A percentile compares a stretch with the other conserved stretches of the same genome.
These are phyloP conservation scores for Fraxinus excelsior DNA, from an alignment of 257 asterid genomes.

Conservation along the genomic window DNA sequence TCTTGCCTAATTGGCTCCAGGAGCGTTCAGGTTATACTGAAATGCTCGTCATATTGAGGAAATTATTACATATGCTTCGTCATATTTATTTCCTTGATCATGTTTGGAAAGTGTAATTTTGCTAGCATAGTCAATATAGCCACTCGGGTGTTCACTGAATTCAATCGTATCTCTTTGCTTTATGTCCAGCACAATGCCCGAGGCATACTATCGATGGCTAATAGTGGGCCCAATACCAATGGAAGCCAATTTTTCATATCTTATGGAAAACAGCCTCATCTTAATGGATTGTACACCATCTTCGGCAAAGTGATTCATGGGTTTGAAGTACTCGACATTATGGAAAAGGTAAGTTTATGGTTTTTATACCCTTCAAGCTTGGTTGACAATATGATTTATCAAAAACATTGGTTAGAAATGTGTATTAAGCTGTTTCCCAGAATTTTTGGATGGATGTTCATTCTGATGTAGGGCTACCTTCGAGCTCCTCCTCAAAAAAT, in stretches of 20 bases:
- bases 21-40: not conserved
- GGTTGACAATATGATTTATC: not conserved
- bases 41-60: not conserved
- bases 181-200: constrained; percentile 88
- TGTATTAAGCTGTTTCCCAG: not conserved
- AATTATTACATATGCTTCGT: not conserved
- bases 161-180: constrained; percentile 11
- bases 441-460: not conserved
- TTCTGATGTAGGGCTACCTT: not conserved
- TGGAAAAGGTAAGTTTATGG: constrained; percentile 76
- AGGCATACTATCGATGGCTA: constrained; percentile 94
- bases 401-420: not conserved
- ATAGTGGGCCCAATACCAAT: constrained; percentile 92
- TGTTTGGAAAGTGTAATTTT: constrained; percentile 6
- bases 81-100: not conserved
- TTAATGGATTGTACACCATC: constrained; percentile 84
- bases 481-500: not conserved
- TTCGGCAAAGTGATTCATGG: constrained; percentile 98
- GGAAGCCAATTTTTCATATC: constrained; percentile 95
- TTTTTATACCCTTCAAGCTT: constrained; percentile 2
- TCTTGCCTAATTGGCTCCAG: not conserved
- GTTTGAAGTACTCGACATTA: constrained; percentile 90
- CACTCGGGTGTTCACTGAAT: not conserved
- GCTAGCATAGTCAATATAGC: constrained; percentile 4
- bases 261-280: constrained; percentile 91